These are phyloP conservation scores for Gilbertella persicaria DNA, from an alignment of 371 early-diverging fungal genomes.

Conservation along the genomic window DNA sequence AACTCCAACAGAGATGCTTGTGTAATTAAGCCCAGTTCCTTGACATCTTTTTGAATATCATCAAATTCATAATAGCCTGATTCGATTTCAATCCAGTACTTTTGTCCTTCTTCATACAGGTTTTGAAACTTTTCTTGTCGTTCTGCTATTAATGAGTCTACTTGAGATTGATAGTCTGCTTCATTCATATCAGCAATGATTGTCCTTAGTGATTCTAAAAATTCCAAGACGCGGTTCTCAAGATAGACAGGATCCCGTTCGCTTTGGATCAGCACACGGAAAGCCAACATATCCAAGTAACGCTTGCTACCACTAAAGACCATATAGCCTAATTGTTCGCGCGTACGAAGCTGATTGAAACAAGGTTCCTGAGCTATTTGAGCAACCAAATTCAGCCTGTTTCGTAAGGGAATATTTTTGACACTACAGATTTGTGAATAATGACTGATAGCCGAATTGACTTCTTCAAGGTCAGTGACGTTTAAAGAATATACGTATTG, in stretches of 20 bases:
- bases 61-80: slow-evolving; percentile 87
- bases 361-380: slow-evolving; percentile 86
- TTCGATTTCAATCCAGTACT: slow-evolving; percentile 77
- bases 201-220: slow-evolving; percentile 59
- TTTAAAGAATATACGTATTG: slow-evolving; percentile 50
- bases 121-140: slow-evolving; percentile 83
- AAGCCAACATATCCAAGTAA: slow-evolving; percentile 59
- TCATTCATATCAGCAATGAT: slow-evolving; percentile 66
- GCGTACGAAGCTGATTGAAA: slow-evolving; percentile 90
- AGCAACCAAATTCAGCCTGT: slow-evolving; percentile 63
- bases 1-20: slow-evolving; percentile 58
- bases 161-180: slow-evolving; percentile 75
- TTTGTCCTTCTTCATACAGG: slow-evolving; percentile 72
- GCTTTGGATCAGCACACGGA: slow-evolving; percentile 84
- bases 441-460: slow-evolving; percentile 87
- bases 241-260: slow-evolving; percentile 82
- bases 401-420: slow-evolving; percentile 54
- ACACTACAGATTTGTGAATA: slow-evolving; percentile 63
- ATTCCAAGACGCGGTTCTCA: slow-evolving; percentile 76
- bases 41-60: slow-evolving; percentile 55
- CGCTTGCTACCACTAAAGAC: slow-evolving; percentile 72
- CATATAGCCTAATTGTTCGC: slow-evolving; percentile 86
- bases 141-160: slow-evolving; percentile 68
- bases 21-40: slow-evolving; percentile 52
- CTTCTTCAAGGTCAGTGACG: slow-evolving; percentile 72